These are phyloP conservation scores for Pyrenula aspistea DNA, from an alignment of 495 filamentous ascomycete genomes.

Conservation along the genomic window DNA sequence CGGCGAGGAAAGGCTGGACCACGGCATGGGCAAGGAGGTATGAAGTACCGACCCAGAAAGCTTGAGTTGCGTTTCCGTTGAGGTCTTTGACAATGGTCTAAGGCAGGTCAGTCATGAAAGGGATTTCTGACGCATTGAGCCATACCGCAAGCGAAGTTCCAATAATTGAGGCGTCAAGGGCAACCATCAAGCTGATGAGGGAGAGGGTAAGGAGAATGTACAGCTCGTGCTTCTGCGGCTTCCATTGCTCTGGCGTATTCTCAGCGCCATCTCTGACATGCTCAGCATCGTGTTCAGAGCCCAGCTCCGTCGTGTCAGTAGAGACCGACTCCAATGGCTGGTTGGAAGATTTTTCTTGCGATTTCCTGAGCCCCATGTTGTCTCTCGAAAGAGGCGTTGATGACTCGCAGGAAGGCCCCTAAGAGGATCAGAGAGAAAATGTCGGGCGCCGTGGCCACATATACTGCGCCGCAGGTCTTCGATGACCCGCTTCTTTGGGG, in stretches of 20 bases:
- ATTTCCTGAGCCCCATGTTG: not conserved
- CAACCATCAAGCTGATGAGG: slow-evolving; percentile 35
- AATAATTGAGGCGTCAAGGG: slow-evolving; percentile 44
- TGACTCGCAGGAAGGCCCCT: not conserved
- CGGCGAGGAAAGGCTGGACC: slow-evolving; percentile 33
- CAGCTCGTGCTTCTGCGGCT: not conserved
- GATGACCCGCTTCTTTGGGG: not conserved
- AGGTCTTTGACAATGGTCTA: slow-evolving; percentile 29
- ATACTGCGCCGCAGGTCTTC: not conserved
- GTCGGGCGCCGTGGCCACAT: not conserved
- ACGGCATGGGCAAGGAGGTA: slow-evolving; percentile 37
- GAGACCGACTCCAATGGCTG: not conserved
- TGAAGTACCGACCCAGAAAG: slow-evolving; percentile 43
- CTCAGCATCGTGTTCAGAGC: not conserved
- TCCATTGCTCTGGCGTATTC: not conserved
- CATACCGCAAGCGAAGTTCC: slow-evolving; percentile 25
- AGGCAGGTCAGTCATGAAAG: not conserved
- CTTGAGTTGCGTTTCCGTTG: slow-evolving; percentile 28
- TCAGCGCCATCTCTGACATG: not conserved
- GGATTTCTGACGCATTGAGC: not conserved
- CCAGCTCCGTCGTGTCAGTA: not conserved
- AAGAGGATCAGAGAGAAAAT: not conserved
- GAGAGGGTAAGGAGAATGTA: slow-evolving; percentile 27
- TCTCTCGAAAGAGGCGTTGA: not conserved
- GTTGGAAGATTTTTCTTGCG: not conserved